A percentile compares a stretch with the other conserved stretches of the same genome.
These are phyloP conservation scores for Globisporangium parvum DNA, from an alignment of 352 stramenopile species.

Conservation along the genomic window DNA sequence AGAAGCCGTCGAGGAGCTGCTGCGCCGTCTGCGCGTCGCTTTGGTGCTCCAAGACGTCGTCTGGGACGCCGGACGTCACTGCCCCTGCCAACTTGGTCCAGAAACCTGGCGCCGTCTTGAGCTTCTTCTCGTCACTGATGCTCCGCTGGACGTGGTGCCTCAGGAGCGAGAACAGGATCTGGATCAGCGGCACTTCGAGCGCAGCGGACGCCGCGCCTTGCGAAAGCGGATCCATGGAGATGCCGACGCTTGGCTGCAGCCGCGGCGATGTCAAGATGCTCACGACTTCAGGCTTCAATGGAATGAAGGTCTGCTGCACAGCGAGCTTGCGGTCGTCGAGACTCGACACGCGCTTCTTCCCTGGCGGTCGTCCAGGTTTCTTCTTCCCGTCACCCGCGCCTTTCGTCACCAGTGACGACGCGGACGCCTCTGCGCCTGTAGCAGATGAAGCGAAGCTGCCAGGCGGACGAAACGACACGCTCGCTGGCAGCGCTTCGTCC, in stretches of 20 bases:
- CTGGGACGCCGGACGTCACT: neutral
- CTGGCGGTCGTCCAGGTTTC: constrained; percentile 19
- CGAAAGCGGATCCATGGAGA: constrained; percentile 7
- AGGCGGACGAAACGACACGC: constrained; percentile 27
- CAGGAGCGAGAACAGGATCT: constrained; percentile 15
- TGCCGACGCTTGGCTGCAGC: constrained; percentile 2
- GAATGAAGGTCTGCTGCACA: constrained; percentile 25
- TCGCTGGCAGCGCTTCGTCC: constrained; percentile 23
- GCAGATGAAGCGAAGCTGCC: neutral
- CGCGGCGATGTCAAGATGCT: constrained; percentile 26
- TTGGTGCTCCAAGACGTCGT: constrained; percentile 12
- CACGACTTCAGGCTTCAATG: constrained; percentile 24
- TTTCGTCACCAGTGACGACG: constrained; percentile 3
- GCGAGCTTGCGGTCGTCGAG: constrained; percentile 16
- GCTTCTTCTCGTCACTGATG: constrained; percentile 11
- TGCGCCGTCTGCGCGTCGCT: neutral
- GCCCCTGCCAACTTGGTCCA: constrained; percentile 1
- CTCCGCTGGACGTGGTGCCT: constrained; percentile 13
- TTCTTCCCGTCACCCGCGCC: constrained; percentile 14
- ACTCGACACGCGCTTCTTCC: constrained; percentile 10
- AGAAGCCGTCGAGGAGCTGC: constrained; percentile 7
- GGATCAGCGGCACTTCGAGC: constrained; percentile 13
- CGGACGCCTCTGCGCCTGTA: neutral
- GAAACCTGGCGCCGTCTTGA: neutral
- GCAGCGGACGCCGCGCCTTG: neutral